Evolutionary conservation across 306 rosid genomes (phyloP), one percentile per base, ranked within the genome.

Genomic region (Pachyrhizus erosus): DNA sequence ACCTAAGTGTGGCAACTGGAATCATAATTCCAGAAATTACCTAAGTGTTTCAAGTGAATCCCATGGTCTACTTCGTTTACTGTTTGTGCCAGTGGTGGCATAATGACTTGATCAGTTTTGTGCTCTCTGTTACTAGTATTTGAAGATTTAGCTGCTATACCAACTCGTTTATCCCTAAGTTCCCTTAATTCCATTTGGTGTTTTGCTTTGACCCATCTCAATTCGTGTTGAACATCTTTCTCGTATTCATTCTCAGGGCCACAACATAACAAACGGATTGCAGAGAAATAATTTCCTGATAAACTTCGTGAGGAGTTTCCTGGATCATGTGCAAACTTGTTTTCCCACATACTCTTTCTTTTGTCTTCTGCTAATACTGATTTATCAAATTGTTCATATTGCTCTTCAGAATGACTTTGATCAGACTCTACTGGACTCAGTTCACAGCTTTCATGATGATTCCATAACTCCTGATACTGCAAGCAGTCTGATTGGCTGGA

Each of bases 161-260:
- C 86, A 55, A 87, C 62, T 77, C 78, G 91, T 79, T 83, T 84
- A 72, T 91, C 92, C 84, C 67, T 65, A 40, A 87, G 89, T 61
- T 87, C 92, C 80, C 89, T 85, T 39, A 87, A 66, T 73, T 91
- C 90, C 82, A 87, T 87, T 80, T 91, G 94, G 84, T 86, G 88
- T 85, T 86, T 94, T 78, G 93, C 98, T 80, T 88, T 90, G 49
- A 87, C 84, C 97, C 94, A 88, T 85, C 98, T 91, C 61, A 91
- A 45, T 70, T 90, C 93, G 83, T 89, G 95, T 70, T 83, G 87
- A 51, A 64, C 82, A 40, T 82, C 94, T 40, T 73, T 86, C 84
- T 88, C 91, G 40, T 78, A 46, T 37, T 76, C 82, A 21, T 64
- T 86, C 74, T 83, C 78, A 17, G 46, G 73, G 31, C 64, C 93